phyloP scores from a whole-genome alignment of 2,329 filamentous ascomycete genomes.

The Colletotrichum camelliae region DNA sequence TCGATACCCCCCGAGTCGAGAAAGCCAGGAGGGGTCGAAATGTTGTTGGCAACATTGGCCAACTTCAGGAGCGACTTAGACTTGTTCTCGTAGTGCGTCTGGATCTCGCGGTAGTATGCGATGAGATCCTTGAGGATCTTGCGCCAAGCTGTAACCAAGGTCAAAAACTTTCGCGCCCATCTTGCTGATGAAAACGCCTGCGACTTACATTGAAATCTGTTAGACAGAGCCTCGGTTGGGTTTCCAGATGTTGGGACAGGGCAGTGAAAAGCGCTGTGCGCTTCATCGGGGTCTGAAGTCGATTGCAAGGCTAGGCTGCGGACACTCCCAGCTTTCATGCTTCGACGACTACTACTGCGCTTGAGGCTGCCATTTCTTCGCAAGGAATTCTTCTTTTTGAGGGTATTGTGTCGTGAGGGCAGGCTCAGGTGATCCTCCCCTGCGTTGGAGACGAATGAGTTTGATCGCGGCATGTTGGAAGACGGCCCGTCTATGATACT shows the following conservation, averaged over 20 bases:
- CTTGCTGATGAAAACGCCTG: not conserved
- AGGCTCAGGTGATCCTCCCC: constrained; percentile 47
- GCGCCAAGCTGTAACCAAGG: constrained; percentile 73
- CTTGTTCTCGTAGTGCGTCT: constrained; percentile 84
- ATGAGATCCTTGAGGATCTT: constrained; percentile 96
- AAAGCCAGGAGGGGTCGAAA: constrained; percentile 75
- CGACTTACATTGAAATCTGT: constrained; percentile 81
- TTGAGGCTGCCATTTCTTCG: constrained; percentile 76
- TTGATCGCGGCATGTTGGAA: constrained; percentile 62
- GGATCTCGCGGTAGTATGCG: constrained; percentile 90
- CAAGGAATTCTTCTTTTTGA: constrained; percentile 88
- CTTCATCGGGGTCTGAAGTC: constrained; percentile 69
- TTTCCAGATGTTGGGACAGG: constrained; percentile 87
- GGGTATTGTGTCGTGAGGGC: constrained; percentile 67
- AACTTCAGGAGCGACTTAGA: constrained; percentile 84
- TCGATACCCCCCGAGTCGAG: constrained; percentile 82
- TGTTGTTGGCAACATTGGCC: constrained; percentile 84
- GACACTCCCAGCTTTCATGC: constrained; percentile 85
- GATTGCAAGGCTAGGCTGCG: constrained; percentile 78
- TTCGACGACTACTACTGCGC: constrained; percentile 80
- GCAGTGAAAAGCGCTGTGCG: constrained; percentile 85
- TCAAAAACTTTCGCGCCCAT: not conserved
- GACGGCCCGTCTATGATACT: constrained; percentile 62
- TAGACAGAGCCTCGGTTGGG: constrained; percentile 86
- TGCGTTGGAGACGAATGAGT: constrained; percentile 60